phyloP scores from a whole-genome alignment of 1,284 basidiomycete genomes.

The Ceratobasidium sp. region DNA sequence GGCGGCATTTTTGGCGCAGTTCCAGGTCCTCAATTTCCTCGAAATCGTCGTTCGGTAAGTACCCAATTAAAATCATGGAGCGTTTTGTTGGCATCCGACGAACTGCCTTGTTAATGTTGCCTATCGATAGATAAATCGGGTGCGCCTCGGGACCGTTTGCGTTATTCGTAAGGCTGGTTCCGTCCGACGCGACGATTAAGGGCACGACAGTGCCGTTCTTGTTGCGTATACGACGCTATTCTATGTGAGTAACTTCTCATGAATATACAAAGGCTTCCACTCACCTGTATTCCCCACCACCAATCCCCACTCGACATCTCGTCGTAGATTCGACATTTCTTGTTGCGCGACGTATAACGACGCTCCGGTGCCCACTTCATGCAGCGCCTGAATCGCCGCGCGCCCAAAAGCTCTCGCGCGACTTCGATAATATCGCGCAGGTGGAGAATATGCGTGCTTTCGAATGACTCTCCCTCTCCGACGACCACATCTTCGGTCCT shows the following conservation, averaged over 20 bases:
- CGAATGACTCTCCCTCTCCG: not conserved
- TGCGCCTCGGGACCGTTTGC: not conserved
- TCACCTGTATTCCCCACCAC: constrained; percentile 32
- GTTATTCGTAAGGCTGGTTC: not conserved
- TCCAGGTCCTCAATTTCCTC: not conserved
- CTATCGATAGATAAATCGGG: constrained; percentile 21
- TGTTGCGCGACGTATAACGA: constrained; percentile 7
- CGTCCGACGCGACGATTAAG: not conserved
- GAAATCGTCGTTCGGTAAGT: constrained; percentile 27
- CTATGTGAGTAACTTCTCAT: not conserved
- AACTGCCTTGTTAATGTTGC: constrained; percentile 37
- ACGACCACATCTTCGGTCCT: not conserved
- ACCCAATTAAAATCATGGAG: constrained; percentile 31
- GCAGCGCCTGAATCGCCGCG: constrained; percentile 2
- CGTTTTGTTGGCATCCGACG: constrained; percentile 28
- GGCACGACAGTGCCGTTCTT: constrained; percentile 5
- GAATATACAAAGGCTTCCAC: not conserved
- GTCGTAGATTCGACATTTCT: not conserved
- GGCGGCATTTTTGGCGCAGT: not conserved
- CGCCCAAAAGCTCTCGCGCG: not conserved
- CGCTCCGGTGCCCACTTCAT: constrained; percentile 17
- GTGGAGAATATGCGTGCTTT: not conserved
- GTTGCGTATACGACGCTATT: not conserved
- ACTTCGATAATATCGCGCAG: constrained; percentile 7
- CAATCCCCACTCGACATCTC: constrained; percentile 33